Conservation (phyloP, 1,284 basidiomycete genomes). For the Hypsizygus ulmarius region DNA sequence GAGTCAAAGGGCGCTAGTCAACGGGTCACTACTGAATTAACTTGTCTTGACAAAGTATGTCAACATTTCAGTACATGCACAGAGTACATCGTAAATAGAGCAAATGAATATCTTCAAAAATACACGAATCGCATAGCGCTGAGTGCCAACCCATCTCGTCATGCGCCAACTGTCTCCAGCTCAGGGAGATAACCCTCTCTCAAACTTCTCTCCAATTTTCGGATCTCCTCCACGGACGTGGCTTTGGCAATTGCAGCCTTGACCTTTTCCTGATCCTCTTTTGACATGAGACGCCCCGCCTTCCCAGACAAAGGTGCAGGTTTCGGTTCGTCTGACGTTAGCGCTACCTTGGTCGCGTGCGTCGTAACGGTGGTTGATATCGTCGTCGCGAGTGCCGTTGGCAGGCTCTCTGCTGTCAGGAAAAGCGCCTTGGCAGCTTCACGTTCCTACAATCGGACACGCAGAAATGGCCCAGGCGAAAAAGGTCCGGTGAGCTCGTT, state of each 20-base stretch:
- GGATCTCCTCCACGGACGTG: slow-evolving; percentile 88
- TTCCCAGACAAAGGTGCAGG: slow-evolving; percentile 54
- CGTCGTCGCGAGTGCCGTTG: slow-evolving; percentile 79
- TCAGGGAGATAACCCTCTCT: slow-evolving; percentile 83
- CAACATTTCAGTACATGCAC: slow-evolving; percentile 10
- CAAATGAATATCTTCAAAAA: slow-evolving; percentile 16
- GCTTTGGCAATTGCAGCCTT: slow-evolving; percentile 89
- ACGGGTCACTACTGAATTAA: neutral
- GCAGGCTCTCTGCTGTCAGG: slow-evolving; percentile 70
- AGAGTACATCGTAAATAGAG: slow-evolving; percentile 15
- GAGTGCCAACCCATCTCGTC: slow-evolving; percentile 19
- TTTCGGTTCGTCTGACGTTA: slow-evolving; percentile 74
- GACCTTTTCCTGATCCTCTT: slow-evolving; percentile 88
- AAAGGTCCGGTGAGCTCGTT: slow-evolving; percentile 20
- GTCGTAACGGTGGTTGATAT: slow-evolving; percentile 73
- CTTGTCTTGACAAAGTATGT: slow-evolving; percentile 4
- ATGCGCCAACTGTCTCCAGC: slow-evolving; percentile 73
- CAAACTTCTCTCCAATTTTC: slow-evolving; percentile 83
- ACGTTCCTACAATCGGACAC: slow-evolving; percentile 58
- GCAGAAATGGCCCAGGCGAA: slow-evolving; percentile 22
- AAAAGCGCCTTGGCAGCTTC: slow-evolving; percentile 72
- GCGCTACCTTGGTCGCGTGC: slow-evolving; percentile 51
- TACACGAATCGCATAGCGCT: slow-evolving; percentile 17
- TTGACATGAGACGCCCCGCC: slow-evolving; percentile 85
- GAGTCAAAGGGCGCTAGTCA: slow-evolving; percentile 38